Conservation (phyloP, 345 rosid species). For the Draba incana region DNA sequence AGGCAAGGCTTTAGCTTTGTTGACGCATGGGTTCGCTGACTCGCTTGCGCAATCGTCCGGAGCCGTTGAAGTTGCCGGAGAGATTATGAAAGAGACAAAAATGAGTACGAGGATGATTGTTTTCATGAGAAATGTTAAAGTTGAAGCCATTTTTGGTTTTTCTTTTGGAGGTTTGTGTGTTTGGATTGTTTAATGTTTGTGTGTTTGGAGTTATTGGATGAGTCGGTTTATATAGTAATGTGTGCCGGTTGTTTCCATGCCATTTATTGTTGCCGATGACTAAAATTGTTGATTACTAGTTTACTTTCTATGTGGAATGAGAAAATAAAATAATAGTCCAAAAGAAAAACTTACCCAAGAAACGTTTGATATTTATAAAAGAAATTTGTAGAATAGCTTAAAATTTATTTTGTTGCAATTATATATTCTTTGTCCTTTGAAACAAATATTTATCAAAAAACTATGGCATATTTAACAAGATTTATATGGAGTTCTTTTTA, state of each 20-base stretch:
- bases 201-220: slow-evolving; percentile 25
- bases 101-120: slow-evolving; percentile 39
- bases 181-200: slow-evolving; percentile 26
- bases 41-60: slow-evolving; percentile 42
- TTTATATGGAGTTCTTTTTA: too few species aligned
- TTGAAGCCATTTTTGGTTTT: slow-evolving; percentile 31
- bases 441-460: too few species aligned
- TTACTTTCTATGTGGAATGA: not conserved
- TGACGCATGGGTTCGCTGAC: slow-evolving; percentile 42
- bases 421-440: too few species aligned
- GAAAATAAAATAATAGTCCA: not conserved
- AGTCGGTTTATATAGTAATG: slow-evolving; percentile 38
- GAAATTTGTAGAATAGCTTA: too few species aligned
- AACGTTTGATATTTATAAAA: not conserved
- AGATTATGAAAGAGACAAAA: slow-evolving; percentile 34
- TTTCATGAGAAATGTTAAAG: slow-evolving; percentile 22
- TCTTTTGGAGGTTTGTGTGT: slow-evolving; percentile 11
- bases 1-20: slow-evolving; percentile 55
- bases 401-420: too few species aligned
- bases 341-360: not conserved
- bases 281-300: slow-evolving; percentile 15
- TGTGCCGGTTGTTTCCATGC: slow-evolving; percentile 38
- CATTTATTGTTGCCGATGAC: slow-evolving; percentile 27
- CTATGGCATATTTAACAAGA: too few species aligned
- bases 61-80: slow-evolving; percentile 36